Percentiles rank a stretch among this genome's conserved stretches.
phyloP scores from a whole-genome alignment of 2,329 filamentous ascomycete species.

The Lecanosticta acicola region DNA sequence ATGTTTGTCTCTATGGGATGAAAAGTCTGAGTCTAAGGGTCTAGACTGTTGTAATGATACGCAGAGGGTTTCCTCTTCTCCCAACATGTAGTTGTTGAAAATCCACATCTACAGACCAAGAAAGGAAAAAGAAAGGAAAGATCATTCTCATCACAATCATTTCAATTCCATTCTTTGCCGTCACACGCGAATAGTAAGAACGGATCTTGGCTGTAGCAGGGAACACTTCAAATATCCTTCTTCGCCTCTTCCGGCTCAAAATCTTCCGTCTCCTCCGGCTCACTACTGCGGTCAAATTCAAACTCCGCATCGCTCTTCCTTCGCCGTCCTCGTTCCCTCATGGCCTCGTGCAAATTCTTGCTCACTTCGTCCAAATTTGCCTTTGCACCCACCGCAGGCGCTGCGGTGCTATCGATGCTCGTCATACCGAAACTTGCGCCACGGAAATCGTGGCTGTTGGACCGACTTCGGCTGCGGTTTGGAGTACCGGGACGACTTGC shows the following conservation, averaged over 20 bases:
- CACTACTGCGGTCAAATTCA: slow-evolving; percentile 17
- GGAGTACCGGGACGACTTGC: slow-evolving; percentile 80
- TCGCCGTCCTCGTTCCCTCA: slow-evolving; percentile 69
- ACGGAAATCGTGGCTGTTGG: slow-evolving; percentile 37
- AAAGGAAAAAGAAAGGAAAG: neutral
- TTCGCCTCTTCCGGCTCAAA: slow-evolving; percentile 20
- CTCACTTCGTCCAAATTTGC: slow-evolving; percentile 77
- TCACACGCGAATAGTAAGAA: too few relatives aligned
- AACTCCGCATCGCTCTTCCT: slow-evolving; percentile 34
- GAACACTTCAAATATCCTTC: slow-evolving; percentile 19
- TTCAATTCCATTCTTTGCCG: too few relatives aligned
- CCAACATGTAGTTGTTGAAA: neutral
- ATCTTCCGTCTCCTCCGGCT: slow-evolving; percentile 15
- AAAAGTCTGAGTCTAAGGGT: too few relatives aligned
- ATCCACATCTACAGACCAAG: neutral
- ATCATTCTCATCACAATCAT: too few relatives aligned
- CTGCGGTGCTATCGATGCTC: slow-evolving; percentile 45
- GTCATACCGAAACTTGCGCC: slow-evolving; percentile 19
- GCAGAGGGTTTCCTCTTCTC: too few relatives aligned
- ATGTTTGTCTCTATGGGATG: too few relatives aligned
- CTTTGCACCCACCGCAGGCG: slow-evolving; percentile 51
- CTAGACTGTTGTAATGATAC: too few relatives aligned
- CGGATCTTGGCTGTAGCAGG: too few relatives aligned
- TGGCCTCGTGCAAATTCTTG: slow-evolving; percentile 75
- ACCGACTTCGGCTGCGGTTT: slow-evolving; percentile 66